Conservation (phyloP, 208 protist genomes). For the Leptomonas seymouri region DNA sequence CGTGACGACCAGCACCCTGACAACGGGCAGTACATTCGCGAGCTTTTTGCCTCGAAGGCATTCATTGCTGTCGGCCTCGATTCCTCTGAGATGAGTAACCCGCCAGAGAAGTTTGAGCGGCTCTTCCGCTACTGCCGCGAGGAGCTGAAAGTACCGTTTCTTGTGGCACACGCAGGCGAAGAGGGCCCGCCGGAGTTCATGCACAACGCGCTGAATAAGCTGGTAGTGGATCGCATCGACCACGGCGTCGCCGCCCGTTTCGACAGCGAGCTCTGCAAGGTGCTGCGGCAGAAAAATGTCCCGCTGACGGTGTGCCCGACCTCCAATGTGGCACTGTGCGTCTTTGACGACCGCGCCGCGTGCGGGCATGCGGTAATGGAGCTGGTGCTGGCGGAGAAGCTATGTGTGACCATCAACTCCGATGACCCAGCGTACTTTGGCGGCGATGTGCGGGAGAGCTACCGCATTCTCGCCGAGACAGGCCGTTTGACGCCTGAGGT, state of each 20-base stretch:
- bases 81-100: conserved; percentile 47
- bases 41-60: conserved; percentile 43
- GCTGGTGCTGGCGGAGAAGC: conserved; percentile 33
- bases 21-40: conserved; percentile 42
- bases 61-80: conserved; percentile 57
- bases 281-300: conserved; percentile 26
- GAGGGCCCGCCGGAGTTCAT: conserved; percentile 55
- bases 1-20: conserved; percentile 29
- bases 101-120: conserved; percentile 55
- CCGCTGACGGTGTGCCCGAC: conserved; percentile 63
- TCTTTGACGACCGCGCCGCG: conserved; percentile 32
- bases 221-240: conserved; percentile 54
- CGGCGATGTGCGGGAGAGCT: conserved; percentile 52
- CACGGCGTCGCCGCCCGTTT: conserved; percentile 43
- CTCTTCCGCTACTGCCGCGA: conserved; percentile 50
- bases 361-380: conserved; percentile 30
- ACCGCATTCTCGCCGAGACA: conserved; percentile 36
- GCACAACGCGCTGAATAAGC: conserved; percentile 26
- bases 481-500: conserved; percentile 32
- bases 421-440: conserved; percentile 70
- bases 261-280: conserved; percentile 31
- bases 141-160: conserved; percentile 38
- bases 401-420: conserved; percentile 58
- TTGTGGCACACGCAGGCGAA: conserved; percentile 63
- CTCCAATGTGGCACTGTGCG: conserved; percentile 53